Percentiles rank a stretch among this genome's conserved stretches.
These are phyloP conservation scores for Linnemannia exigua DNA, from an alignment of 192 early-diverging fungal species.

Conservation along the genomic window DNA sequence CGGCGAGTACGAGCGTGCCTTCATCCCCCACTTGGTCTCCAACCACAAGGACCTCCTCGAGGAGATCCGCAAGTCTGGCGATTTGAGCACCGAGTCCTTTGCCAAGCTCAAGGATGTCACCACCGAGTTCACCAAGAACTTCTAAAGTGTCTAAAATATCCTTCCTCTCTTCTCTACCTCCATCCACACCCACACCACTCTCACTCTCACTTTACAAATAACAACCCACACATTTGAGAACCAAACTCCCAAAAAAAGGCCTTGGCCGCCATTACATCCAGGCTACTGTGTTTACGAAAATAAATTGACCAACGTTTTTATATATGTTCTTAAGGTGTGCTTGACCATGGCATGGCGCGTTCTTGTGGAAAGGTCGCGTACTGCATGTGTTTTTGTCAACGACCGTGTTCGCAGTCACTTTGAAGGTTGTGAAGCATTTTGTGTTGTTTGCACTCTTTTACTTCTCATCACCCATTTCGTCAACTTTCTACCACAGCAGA, in stretches of 20 bases:
- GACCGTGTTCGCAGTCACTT: neutral
- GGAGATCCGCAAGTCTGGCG: slow-evolving; percentile 90
- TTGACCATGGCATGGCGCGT: neutral
- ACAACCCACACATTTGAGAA: neutral
- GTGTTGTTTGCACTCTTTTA: neutral
- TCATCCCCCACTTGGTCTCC: slow-evolving; percentile 89
- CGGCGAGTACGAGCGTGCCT: slow-evolving; percentile 77
- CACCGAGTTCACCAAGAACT: slow-evolving; percentile 83
- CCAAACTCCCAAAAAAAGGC: slow-evolving; percentile 7
- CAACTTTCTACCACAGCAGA: neutral
- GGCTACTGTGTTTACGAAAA: slow-evolving; percentile 1
- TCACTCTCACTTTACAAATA: neutral
- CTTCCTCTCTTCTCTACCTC: slow-evolving; percentile 6
- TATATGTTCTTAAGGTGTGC: neutral
- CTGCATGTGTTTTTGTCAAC: neutral
- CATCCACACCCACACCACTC: slow-evolving; percentile 7
- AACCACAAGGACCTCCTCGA: slow-evolving; percentile 93
- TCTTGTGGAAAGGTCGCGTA: neutral
- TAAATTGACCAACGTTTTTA: slow-evolving; percentile 7
- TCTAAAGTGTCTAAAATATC: slow-evolving; percentile 60
- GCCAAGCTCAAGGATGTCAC: slow-evolving; percentile 93
- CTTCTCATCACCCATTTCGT: neutral
- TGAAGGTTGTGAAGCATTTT: too few species aligned
- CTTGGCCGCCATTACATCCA: neutral
- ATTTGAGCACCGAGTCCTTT: slow-evolving; percentile 90